phyloP scores from a whole-genome alignment of 2,329 filamentous ascomycete genomes.

The Aaosphaeria arxii region DNA sequence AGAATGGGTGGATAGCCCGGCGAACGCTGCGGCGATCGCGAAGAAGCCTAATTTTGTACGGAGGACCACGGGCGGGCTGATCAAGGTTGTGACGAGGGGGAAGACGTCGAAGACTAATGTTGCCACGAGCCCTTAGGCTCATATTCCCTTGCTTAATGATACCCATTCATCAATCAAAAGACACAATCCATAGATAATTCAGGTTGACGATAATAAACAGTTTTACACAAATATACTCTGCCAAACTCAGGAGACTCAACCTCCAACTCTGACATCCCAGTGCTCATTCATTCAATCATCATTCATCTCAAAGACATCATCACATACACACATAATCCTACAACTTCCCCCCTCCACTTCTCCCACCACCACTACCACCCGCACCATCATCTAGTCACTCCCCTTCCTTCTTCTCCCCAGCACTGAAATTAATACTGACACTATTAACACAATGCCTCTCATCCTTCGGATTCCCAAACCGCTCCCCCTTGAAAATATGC shows the following conservation, averaged over 20 bases:
- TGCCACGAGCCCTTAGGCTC: not conserved
- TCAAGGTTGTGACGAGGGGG: not conserved
- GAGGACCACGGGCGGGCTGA: not conserved
- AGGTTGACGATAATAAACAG: too few relatives aligned
- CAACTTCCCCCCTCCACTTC: slow-evolving; percentile 1
- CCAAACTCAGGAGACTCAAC: too few relatives aligned
- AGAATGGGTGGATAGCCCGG: not conserved
- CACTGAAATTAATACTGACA: slow-evolving; percentile 78
- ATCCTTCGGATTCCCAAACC: slow-evolving; percentile 80
- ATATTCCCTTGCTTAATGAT: too few relatives aligned
- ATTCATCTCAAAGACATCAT: not conserved
- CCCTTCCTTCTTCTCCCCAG: slow-evolving; percentile 55
- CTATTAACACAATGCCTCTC: slow-evolving; percentile 98
- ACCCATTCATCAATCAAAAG: too few relatives aligned
- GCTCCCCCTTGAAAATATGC: slow-evolving; percentile 90
- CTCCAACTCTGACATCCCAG: too few relatives aligned
- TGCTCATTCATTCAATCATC: not conserved
- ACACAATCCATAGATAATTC: too few relatives aligned
- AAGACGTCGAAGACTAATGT: not conserved
- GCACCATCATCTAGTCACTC: slow-evolving; percentile 12
- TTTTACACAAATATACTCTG: too few relatives aligned
- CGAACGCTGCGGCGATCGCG: not conserved
- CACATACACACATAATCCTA: slow-evolving; percentile 5
- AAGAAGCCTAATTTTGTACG: not conserved
- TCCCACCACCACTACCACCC: not conserved